Evolutionary conservation across 345 rosid species (phyloP).

Genomic region (Citrus unshiu): DNA sequence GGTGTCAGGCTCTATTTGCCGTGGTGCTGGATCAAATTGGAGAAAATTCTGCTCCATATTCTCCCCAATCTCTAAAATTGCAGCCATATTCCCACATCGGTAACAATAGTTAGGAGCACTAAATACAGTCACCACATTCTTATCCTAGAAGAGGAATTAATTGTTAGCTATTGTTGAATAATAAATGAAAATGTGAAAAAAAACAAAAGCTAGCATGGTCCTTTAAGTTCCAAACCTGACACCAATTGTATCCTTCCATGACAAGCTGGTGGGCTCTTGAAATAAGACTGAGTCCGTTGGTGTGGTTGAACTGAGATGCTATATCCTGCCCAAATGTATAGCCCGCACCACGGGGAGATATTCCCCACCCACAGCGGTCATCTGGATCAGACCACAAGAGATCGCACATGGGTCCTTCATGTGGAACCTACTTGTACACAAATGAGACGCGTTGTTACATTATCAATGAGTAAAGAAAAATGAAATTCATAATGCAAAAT

Average conservation of each 20-base stretch:
- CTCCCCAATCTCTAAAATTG: constrained; percentile 89
- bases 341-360: constrained; percentile 98
- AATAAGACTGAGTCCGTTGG: constrained; percentile 79
- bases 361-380: constrained; percentile 97
- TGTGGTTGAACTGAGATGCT: constrained; percentile 77
- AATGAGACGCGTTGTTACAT: background rate
- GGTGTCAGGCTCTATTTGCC: constrained; percentile 90
- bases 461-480: background rate
- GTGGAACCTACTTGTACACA: constrained; percentile 63
- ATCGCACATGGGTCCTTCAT: constrained; percentile 99
- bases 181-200: background rate
- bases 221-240: constrained; percentile 53
- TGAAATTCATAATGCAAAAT: background rate
- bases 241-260: constrained; percentile 97
- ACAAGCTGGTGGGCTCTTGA: constrained; percentile 98
- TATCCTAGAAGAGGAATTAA: constrained; percentile 39
- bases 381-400: constrained; percentile 99
- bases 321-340: constrained; percentile 96
- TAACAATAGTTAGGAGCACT: constrained; percentile 96
- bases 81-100: constrained; percentile 98
- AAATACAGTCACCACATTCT: constrained; percentile 92
- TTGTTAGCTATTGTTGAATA: background rate
- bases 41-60: constrained; percentile 95
- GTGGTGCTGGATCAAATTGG: constrained; percentile 92
- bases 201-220: background rate